A percentile compares a stretch with the other conserved stretches of the same genome.
Evolutionary conservation across 2,329 filamentous ascomycete genomes (phyloP).

Genomic region (Fusarium stilboides): DNA sequence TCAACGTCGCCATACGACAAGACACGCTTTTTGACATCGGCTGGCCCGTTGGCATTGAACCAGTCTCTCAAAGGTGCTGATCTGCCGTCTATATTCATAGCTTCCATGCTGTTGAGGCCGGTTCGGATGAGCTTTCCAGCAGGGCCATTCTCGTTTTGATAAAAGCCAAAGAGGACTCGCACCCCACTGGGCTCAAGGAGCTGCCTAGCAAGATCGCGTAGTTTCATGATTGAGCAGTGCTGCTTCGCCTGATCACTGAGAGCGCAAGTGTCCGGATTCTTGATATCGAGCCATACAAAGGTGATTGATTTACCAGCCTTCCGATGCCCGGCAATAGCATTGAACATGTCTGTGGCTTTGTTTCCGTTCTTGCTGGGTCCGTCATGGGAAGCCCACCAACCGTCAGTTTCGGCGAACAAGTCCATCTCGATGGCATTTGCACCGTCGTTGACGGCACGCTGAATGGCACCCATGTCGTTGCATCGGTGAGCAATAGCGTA

Average conservation of each 20-base stretch:
- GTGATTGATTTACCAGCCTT: constrained; percentile 3
- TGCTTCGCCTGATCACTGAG: not conserved
- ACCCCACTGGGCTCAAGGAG: not conserved
- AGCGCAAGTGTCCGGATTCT: not conserved
- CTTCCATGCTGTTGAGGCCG: not conserved
- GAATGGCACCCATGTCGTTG: not conserved
- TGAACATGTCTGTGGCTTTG: not conserved
- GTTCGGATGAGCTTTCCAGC: not conserved
- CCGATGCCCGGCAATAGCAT: not conserved
- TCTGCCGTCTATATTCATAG: not conserved
- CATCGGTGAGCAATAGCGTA: constrained; percentile 5
- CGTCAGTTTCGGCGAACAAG: not conserved
- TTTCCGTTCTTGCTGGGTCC: not conserved
- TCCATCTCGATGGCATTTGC: constrained; percentile 8
- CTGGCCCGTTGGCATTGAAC: not conserved
- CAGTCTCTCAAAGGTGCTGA: not conserved
- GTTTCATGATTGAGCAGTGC: not conserved
- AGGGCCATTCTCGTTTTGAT: not conserved
- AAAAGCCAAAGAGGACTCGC: constrained; percentile 1
- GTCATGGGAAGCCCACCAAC: not conserved
- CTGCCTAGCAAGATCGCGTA: not conserved
- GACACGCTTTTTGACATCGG: not conserved
- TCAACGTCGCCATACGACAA: not conserved
- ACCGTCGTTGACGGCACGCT: not conserved
- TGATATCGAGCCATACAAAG: constrained; percentile 3